phyloP scores from a whole-genome alignment of 495 filamentous ascomycete genomes.

The Trichoderma asperelloides region DNA sequence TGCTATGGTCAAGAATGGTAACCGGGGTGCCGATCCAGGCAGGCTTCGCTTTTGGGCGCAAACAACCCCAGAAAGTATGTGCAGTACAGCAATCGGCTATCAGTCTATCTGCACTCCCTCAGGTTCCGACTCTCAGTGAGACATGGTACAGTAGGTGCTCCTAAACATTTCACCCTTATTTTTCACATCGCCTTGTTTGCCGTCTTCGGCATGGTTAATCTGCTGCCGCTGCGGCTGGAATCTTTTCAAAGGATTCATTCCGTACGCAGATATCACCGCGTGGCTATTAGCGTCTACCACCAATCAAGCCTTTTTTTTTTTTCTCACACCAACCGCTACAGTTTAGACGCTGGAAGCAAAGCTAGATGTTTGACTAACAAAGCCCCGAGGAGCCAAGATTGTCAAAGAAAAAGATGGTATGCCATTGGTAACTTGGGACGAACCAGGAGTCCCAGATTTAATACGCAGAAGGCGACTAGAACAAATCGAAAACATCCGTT shows the following conservation, averaged over 20 bases:
- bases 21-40: neutral
- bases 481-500: no score
- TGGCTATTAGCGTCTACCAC: neutral
- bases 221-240: neutral
- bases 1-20: neutral
- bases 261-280: neutral
- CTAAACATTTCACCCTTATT: neutral
- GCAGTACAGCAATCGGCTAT: neutral
- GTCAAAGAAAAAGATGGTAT: no score
- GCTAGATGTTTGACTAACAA: neutral
- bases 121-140: neutral
- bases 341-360: neutral
- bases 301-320: neutral
- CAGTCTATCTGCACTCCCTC: neutral
- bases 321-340: neutral
- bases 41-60: neutral
- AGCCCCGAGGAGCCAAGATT: no score
- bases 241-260: neutral
- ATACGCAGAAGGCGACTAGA: no score
- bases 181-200: neutral
- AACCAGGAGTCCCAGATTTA: no score
- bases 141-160: neutral
- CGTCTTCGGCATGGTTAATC: neutral
- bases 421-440: no score
- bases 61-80: neutral